Evolutionary conservation across 1,284 basidiomycete species (phyloP), one percentile per base, ranked within the genome.

Genomic region (Phylloporus sp.): DNA sequence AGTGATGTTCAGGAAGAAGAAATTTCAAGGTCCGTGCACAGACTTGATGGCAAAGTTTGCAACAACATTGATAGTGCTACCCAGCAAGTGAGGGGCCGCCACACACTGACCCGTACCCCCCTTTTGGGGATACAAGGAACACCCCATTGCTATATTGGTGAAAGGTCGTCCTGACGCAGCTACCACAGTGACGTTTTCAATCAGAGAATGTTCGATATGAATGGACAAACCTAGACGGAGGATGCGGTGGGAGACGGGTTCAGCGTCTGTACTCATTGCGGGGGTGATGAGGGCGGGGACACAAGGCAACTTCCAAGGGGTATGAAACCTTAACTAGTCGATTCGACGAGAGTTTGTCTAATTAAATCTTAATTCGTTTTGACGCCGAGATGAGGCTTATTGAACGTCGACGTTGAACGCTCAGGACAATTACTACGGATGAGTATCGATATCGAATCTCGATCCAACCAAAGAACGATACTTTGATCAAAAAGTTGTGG

Each of bases 321-420:
- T 66, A 77, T 80, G 78, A 80, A 80, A 76, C 70, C 35, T 71
- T 70, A 67, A 52, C 64, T 60, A 62, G 64, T 64, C 29, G 55
- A 60, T n/a, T n/a, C 47, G 66, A 73, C 29, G 67, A 60, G 47
- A 52, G 55, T n/a, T n/a, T n/a, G 66, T 37, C 32, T 47, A 41
- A 66, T 63, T 57, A 52, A 62, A 73, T 67, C 67, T 62, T n/a
- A 66, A 69, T 70, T 75, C 74, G 75, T 62, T 76, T 75, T 75
- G 77, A 64, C 67, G 63, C 75, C 76, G 74, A 74, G 67, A 79
- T 75, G 75, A 74, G 61, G 20, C 39, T 41, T 17, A 17, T 37
- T 37, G 37, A 37, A 37, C 37, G 12, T 55, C 67, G 45, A 64
- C 58, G 65, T 49, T 63, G 53, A 53, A 72, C 64, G 57, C 27